Percentiles rank a stretch among this genome's conserved stretches.
Conservation (phyloP, 352 stramenopile genomes). For the Elongisporangium undulatum region DNA sequence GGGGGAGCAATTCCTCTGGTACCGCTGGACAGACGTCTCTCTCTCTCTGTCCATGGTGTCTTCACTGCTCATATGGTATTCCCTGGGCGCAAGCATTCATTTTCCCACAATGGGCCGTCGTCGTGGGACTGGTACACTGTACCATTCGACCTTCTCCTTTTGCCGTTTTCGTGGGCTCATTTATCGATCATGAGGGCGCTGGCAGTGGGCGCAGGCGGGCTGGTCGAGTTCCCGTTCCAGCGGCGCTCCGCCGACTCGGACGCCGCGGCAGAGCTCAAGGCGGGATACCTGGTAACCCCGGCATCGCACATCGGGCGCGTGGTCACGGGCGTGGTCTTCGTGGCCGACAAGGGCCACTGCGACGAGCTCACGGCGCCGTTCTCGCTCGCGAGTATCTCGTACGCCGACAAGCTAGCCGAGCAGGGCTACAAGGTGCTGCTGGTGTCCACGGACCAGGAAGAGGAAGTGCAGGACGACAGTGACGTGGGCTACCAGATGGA, state of each 20-base stretch:
- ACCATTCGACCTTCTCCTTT: slow-evolving; percentile 2
- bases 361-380: slow-evolving; percentile 32
- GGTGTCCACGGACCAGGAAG: slow-evolving; percentile 9
- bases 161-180: not conserved
- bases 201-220: not conserved
- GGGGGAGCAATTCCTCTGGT: too few relatives aligned
- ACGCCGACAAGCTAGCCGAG: slow-evolving; percentile 84
- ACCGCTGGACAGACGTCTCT: too few relatives aligned
- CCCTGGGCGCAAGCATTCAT: too few relatives aligned
- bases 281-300: slow-evolving; percentile 70
- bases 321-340: slow-evolving; percentile 77
- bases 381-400: slow-evolving; percentile 55
- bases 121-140: not conserved
- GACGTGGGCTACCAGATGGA: slow-evolving; percentile 17
- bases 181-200: not conserved
- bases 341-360: slow-evolving; percentile 35
- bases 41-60: too few relatives aligned
- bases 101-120: too few relatives aligned
- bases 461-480: slow-evolving; percentile 8
- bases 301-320: slow-evolving; percentile 77
- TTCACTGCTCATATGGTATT: too few relatives aligned
- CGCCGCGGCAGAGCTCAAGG: slow-evolving; percentile 11
- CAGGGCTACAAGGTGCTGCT: slow-evolving; percentile 88
- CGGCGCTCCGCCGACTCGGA: not conserved
- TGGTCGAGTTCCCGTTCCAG: not conserved